Percentiles rank a stretch among this genome's conserved stretches.
These are phyloP conservation scores for Boletus subparvulus DNA, from an alignment of 768 basidiomycete genomes.

Conservation along the genomic window DNA sequence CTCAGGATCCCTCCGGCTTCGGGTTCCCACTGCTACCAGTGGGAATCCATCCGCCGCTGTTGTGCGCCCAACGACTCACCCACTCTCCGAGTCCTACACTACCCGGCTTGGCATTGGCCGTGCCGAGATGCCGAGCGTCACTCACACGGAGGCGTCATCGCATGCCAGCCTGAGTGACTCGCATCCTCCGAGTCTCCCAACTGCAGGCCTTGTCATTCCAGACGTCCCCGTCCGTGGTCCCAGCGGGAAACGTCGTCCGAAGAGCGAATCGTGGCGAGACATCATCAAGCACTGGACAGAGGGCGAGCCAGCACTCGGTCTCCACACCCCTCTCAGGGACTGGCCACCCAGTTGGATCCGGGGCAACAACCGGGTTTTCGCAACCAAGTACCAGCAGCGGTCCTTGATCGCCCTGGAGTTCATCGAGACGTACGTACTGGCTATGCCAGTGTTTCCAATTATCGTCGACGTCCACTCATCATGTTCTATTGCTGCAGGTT, in stretches of 20 bases:
- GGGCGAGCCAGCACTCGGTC: background rate
- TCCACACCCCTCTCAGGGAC: background rate
- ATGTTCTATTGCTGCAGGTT: too few species aligned
- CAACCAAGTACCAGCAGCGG: slow-evolving; percentile 1
- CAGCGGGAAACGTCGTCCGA: background rate
- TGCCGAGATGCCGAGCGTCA: too few species aligned
- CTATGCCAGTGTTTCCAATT: too few species aligned
- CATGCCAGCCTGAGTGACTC: too few species aligned
- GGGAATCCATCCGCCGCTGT: too few species aligned
- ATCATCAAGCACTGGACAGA: background rate
- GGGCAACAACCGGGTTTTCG: background rate
- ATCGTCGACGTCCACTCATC: too few species aligned
- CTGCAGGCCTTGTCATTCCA: background rate
- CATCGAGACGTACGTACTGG: background rate
- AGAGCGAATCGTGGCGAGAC: background rate
- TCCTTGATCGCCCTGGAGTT: background rate
- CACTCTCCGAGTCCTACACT: too few species aligned
- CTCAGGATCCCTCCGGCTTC: too few species aligned
- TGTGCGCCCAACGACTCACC: too few species aligned
- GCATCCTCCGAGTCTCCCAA: background rate
- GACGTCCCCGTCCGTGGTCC: background rate
- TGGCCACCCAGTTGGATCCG: slow-evolving; percentile 1
- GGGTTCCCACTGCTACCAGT: too few species aligned
- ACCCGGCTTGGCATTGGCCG: too few species aligned
- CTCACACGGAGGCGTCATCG: too few species aligned